Evolutionary conservation across 768 basidiomycete species (phyloP).

Genomic region (Boletellus ananas): DNA sequence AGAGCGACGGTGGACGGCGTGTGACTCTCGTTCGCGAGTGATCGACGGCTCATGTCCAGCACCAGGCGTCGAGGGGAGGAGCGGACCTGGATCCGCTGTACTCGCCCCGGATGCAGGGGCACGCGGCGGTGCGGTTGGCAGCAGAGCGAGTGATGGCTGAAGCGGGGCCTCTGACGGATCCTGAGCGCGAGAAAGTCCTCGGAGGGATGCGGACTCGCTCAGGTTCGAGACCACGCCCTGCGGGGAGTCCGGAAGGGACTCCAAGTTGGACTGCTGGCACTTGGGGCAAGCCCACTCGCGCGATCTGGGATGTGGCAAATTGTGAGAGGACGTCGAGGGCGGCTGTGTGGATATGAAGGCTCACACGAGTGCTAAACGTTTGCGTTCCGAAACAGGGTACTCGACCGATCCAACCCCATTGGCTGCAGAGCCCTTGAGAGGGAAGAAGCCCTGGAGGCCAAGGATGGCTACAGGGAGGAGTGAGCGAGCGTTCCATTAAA

Average conservation of each 20-base stretch:
- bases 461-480: slow-evolving; percentile 60
- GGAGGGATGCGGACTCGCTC: slow-evolving; percentile 13
- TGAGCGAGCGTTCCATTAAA: slow-evolving; percentile 14
- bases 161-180: slow-evolving; percentile 16
- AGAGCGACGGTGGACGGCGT: slow-evolving; percentile 16
- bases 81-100: slow-evolving; percentile 15
- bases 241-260: slow-evolving; percentile 66
- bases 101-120: slow-evolving; percentile 11
- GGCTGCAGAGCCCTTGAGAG: slow-evolving; percentile 82
- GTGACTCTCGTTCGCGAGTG: slow-evolving; percentile 8
- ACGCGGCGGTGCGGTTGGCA: slow-evolving; percentile 19
- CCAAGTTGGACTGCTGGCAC: slow-evolving; percentile 64
- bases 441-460: slow-evolving; percentile 86
- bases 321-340: slow-evolving; percentile 8
- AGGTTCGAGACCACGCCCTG: slow-evolving; percentile 15
- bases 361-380: slow-evolving; percentile 71
- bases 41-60: slow-evolving; percentile 9
- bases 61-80: slow-evolving; percentile 13
- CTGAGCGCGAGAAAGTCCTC: slow-evolving; percentile 21
- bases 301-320: slow-evolving; percentile 47
- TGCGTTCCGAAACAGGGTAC: slow-evolving; percentile 69
- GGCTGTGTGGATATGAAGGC: slow-evolving; percentile 29
- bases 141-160: slow-evolving; percentile 13
- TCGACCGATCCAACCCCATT: slow-evolving; percentile 87
- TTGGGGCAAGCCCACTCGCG: slow-evolving; percentile 77